Evolutionary conservation across 2,329 filamentous ascomycete genomes (phyloP).

Genomic region (Teratosphaeria viscida): DNA sequence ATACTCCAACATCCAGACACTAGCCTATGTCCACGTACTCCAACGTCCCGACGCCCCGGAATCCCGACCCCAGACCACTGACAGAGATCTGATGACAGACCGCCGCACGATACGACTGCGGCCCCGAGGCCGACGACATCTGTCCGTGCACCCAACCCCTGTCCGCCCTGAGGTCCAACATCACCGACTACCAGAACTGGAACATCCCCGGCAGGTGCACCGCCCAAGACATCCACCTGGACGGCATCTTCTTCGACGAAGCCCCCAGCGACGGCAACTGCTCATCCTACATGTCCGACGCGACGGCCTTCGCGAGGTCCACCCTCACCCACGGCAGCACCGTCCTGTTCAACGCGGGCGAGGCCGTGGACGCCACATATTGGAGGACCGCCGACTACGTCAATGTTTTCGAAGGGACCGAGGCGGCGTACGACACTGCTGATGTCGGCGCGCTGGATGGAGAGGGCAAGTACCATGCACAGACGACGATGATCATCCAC

Average conservation of each 20-base stretch:
- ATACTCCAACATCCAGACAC: slow-evolving; percentile 16
- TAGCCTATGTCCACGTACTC: slow-evolving; percentile 19
- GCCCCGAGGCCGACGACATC: slow-evolving; percentile 9
- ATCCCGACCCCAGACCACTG: background rate
- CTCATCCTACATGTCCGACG: slow-evolving; percentile 11
- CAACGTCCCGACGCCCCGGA: background rate
- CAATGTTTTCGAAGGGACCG: slow-evolving; percentile 14
- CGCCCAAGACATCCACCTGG: slow-evolving; percentile 12
- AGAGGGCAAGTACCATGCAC: slow-evolving; percentile 3
- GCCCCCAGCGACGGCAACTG: slow-evolving; percentile 9
- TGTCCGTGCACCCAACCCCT: slow-evolving; percentile 10
- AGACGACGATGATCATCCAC: slow-evolving; percentile 14
- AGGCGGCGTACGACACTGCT: slow-evolving; percentile 4
- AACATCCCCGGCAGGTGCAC: slow-evolving; percentile 1
- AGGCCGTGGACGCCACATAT: slow-evolving; percentile 8
- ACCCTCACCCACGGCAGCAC: slow-evolving; percentile 6
- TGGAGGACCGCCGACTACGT: slow-evolving; percentile 15
- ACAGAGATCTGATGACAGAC: background rate
- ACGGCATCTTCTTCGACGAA: slow-evolving; percentile 24
- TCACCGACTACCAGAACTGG: slow-evolving; percentile 6
- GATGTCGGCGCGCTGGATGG: slow-evolving; percentile 4
- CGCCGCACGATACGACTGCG: slow-evolving; percentile 13
- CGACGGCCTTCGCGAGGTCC: slow-evolving; percentile 6
- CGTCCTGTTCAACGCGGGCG: slow-evolving; percentile 16
- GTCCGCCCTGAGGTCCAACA: slow-evolving; percentile 1